Base-by-base conservation (phyloP, 2,329 filamentous ascomycete genomes). In the Ascochyta clinopodiicola region DNA sequence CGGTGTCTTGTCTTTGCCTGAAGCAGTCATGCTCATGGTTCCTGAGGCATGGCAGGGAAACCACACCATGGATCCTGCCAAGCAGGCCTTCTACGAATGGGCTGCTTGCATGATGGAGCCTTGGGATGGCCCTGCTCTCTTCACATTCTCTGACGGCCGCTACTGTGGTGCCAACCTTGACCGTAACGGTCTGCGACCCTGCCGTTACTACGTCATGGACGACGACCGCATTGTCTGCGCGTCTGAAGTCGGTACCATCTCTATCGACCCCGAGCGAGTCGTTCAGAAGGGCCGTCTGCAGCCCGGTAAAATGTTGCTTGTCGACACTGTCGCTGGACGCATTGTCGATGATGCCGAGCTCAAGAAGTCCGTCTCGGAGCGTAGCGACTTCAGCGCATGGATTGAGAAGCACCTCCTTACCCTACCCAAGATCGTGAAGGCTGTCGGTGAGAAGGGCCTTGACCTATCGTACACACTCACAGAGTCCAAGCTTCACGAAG, bases 101-200 rank as follows among this genome's bases (percentile, higher is more conserved):
- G 94, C 94, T 70, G 93, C 92, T 64, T 98, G 94, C 77, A 90
- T 96, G 82, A 98, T 98, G 94, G 94, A 98, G 81, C 93, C 94
- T 15, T 98, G 94, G 94, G 94, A 98, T 78, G 94, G 94, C 17
- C 94, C 94, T 31, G 94, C 94, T 51, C 86, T 98, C 29, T 98
- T 98, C 82, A 97, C 93, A 6, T 98, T 98, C 78, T 92, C 94
- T 25, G 94, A 98, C 75, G 94, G 94, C 59, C 88, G 94, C 60
- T 98, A 95, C 83, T 98, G 94, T 71, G 94, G 94, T 84, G 94
- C 94, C 64, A 98, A 97, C 76, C 84, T 98, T 22, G 94, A 98
- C 80, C 88, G 94, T 78, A 98, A 98, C 73, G 94, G 94, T 79
- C 85, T 98, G 48, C 88, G 94, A 67, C 94, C 94, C 70, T 98